A percentile compares a stretch with the other conserved stretches of the same genome.
These are phyloP conservation scores for Micractinium sp. DNA, from an alignment of 139 green algal species.

Conservation along the genomic window DNA sequence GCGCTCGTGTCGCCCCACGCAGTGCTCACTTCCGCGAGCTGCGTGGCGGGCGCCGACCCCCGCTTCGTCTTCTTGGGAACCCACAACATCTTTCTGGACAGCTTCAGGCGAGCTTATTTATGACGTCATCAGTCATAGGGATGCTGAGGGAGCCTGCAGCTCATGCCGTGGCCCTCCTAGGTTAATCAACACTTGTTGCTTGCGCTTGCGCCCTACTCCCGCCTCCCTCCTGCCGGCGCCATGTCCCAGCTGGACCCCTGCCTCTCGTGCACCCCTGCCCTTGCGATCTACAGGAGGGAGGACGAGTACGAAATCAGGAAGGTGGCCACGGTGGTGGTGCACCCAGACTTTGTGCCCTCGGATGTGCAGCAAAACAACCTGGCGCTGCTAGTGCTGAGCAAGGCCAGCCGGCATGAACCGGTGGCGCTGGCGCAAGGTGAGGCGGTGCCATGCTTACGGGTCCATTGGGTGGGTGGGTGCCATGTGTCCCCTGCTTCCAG, in stretches of 20 bases:
- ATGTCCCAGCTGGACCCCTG: neutral
- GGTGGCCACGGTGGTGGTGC: neutral
- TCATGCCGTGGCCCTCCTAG: too few relatives aligned
- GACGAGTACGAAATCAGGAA: neutral
- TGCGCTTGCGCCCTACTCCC: too few relatives aligned
- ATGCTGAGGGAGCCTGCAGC: too few relatives aligned
- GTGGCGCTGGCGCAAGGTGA: neutral
- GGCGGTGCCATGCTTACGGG: neutral
- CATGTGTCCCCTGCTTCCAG: too few relatives aligned
- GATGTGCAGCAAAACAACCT: neutral
- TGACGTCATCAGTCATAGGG: neutral
- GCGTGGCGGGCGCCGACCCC: neutral
- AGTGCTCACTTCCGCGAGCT: constrained; percentile 6
- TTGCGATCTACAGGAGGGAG: neutral
- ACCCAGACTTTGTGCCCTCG: neutral
- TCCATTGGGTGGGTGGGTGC: neutral
- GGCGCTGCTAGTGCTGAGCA: constrained; percentile 4
- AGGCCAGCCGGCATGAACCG: neutral
- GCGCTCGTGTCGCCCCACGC: neutral
- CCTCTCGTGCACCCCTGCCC: neutral
- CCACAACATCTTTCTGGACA: constrained; percentile 5
- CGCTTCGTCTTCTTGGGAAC: neutral
- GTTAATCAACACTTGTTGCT: too few relatives aligned
- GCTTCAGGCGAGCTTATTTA: neutral
- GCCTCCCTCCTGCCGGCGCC: too few relatives aligned